Conservation (phyloP, 306 rosid genomes). For the Cucurbita moschata region DNA sequence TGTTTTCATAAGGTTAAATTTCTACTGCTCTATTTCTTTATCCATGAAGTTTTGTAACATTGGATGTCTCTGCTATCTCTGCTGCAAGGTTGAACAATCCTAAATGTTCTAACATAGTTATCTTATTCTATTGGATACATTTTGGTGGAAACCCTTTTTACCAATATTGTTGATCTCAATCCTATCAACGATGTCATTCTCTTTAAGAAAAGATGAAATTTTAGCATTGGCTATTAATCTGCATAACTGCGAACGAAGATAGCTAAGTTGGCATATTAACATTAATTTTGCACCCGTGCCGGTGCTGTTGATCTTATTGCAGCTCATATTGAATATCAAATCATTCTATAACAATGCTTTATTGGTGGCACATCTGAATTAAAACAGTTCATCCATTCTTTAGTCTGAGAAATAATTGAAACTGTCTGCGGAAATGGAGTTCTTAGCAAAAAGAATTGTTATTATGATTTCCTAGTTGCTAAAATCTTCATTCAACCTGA, state of each 20-base stretch:
- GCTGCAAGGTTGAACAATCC: not conserved
- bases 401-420: not conserved
- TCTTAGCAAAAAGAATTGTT: not conserved
- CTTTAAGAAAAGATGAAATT: not conserved
- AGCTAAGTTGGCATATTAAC: not conserved
- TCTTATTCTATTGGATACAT: not conserved
- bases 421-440: not conserved
- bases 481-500: not conserved
- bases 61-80: not conserved
- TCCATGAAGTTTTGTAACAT: not conserved
- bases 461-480: not conserved
- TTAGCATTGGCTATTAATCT: not conserved
- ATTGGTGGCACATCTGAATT: not conserved
- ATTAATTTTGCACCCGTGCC: not conserved
- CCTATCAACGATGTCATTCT: not conserved
- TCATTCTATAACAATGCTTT: not conserved
- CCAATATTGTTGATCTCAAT: not conserved
- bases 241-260: not conserved
- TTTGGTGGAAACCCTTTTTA: not conserved
- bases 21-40: not conserved
- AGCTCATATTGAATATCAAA: not conserved
- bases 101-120: not conserved
- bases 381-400: not conserved
- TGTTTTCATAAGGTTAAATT: not conserved
- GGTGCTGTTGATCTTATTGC: not conserved